These are phyloP conservation scores for Leccinum longicurvipes DNA, from an alignment of 768 basidiomycete species.

Conservation along the genomic window DNA sequence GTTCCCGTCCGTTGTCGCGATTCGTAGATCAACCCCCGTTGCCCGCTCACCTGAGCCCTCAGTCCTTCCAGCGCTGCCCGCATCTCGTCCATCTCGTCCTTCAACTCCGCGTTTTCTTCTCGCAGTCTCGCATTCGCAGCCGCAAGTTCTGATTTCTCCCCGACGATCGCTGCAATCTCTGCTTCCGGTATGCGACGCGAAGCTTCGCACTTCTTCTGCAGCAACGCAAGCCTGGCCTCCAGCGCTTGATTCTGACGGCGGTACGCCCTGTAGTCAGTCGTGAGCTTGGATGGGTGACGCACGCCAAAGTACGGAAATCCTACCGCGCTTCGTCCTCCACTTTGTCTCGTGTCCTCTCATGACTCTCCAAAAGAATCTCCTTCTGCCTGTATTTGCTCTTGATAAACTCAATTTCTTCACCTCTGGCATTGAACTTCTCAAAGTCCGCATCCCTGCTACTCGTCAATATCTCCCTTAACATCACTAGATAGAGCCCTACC, in stretches of 20 bases:
- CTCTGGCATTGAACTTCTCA: constrained; percentile 61
- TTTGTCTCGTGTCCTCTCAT: constrained; percentile 49
- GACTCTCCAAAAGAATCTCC: constrained; percentile 58
- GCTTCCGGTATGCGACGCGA: constrained; percentile 34
- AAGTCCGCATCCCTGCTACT: constrained; percentile 69
- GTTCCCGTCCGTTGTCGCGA: constrained; percentile 41
- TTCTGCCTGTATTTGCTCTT: constrained; percentile 61
- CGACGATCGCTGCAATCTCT: constrained; percentile 44
- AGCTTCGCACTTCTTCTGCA: constrained; percentile 42
- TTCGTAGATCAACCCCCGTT: constrained; percentile 43
- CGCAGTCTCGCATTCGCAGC: constrained; percentile 50
- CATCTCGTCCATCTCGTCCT: constrained; percentile 62
- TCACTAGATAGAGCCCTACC: constrained; percentile 46
- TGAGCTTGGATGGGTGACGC: background rate
- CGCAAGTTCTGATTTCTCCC: constrained; percentile 45
- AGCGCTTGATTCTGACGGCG: constrained; percentile 61
- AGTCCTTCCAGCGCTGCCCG: constrained; percentile 68
- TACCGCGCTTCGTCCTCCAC: constrained; percentile 63
- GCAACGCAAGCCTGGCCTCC: constrained; percentile 51
- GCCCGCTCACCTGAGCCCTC: constrained; percentile 53
- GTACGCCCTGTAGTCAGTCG: constrained; percentile 39
- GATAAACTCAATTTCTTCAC: constrained; percentile 54
- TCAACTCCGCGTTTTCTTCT: constrained; percentile 55
- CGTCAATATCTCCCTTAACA: constrained; percentile 8
- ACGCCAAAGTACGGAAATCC: constrained; percentile 12